phyloP scores from a whole-genome alignment of 805 yeast genomes.

The Pichia scutulata region DNA sequence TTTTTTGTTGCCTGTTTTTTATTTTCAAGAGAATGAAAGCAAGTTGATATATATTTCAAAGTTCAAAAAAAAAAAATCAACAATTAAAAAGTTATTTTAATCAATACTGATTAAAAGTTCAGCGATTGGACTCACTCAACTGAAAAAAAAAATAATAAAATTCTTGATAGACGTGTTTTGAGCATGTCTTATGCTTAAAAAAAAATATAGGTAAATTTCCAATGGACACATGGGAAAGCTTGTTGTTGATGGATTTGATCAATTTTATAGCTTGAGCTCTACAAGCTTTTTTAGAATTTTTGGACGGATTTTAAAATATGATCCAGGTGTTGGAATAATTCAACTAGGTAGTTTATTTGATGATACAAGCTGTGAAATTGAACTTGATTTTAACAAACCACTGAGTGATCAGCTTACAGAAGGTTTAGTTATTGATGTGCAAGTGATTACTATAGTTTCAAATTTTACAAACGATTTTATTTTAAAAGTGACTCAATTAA shows the following conservation, averaged over 20 bases:
- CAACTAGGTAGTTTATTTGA: constrained; percentile 12
- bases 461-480: neutral
- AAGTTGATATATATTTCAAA: neutral
- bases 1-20: neutral
- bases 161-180: neutral
- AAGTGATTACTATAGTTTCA: constrained; percentile 7
- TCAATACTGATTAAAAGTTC: neutral
- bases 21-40: neutral
- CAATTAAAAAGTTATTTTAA: neutral
- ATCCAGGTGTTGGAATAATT: constrained; percentile 13
- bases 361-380: neutral
- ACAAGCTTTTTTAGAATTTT: constrained; percentile 17
- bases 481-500: neutral
- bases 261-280: constrained; percentile 5
- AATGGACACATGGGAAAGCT: neutral
- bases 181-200: neutral
- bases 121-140: neutral
- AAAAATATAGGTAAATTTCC: neutral
- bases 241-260: constrained; percentile 8
- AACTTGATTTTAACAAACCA: constrained; percentile 9
- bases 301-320: constrained; percentile 17
- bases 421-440: constrained; percentile 22
- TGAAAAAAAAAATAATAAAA: neutral
- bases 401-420: constrained; percentile 4
- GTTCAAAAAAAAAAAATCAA: neutral